phyloP scores from a whole-genome alignment of 257 asterid species.

The Nicotiana attenuata region DNA sequence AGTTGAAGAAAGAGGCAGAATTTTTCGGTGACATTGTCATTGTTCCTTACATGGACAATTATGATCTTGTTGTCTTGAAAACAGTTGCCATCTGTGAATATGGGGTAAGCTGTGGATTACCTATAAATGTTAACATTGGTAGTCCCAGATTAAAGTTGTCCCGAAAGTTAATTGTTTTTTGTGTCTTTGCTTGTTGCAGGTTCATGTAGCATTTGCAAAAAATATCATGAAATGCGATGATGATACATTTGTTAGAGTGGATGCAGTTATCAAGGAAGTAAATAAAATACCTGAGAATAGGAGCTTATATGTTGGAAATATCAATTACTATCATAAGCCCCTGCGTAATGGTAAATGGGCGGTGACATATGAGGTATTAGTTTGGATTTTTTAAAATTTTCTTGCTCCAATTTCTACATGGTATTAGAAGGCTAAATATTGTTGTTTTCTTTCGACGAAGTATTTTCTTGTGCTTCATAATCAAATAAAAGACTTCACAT shows the following conservation, averaged over 20 bases:
- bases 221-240: conserved; percentile 92
- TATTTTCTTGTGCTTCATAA: background rate
- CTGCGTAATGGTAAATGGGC: conserved; percentile 97
- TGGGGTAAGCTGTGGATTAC: conserved; percentile 51
- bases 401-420: background rate
- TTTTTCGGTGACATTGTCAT: conserved; percentile 87
- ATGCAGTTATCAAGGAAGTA: conserved; percentile 65
- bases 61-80: conserved; percentile 92
- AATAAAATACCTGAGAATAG: conserved; percentile 44
- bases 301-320: conserved; percentile 83
- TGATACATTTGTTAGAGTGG: conserved; percentile 89
- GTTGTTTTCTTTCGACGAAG: background rate
- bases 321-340: conserved; percentile 86
- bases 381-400: background rate
- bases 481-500: background rate
- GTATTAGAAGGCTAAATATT: background rate
- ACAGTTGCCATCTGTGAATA: conserved; percentile 90
- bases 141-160: background rate
- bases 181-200: conserved; percentile 34
- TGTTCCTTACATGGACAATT: conserved; percentile 89
- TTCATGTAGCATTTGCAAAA: conserved; percentile 58
- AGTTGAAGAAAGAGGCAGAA: conserved; percentile 85
- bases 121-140: background rate
- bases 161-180: background rate
- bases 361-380: conserved; percentile 68